Evolutionary conservation across 2,329 filamentous ascomycete species (phyloP).

Genomic region (Penicillium sp.): DNA sequence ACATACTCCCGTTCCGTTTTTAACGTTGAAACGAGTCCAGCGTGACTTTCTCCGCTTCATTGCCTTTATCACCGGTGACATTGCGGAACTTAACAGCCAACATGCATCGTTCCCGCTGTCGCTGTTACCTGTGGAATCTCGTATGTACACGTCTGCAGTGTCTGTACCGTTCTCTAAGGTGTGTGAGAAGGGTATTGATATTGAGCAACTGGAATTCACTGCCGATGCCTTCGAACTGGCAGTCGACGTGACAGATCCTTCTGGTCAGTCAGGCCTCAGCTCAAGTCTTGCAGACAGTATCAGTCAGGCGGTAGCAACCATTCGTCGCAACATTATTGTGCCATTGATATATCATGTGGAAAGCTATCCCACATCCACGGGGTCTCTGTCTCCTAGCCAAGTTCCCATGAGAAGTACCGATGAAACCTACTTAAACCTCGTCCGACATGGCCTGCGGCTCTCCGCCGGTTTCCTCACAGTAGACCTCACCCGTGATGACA

Average conservation of each 20-base stretch:
- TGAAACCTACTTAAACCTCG: conserved; percentile 47
- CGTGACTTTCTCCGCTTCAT: conserved; percentile 62
- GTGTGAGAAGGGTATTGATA: conserved; percentile 46
- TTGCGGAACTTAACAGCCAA: conserved; percentile 25
- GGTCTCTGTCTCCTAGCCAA: conserved; percentile 20
- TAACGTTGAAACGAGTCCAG: conserved; percentile 60
- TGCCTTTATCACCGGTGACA: conserved; percentile 47
- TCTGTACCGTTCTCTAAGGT: conserved; percentile 54
- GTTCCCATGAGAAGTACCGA: conserved; percentile 21
- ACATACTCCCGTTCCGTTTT: conserved; percentile 47
- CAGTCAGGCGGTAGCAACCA: conserved; percentile 51
- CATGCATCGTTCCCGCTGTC: conserved; percentile 53
- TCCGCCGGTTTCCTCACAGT: conserved; percentile 56
- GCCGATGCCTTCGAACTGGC: conserved; percentile 59
- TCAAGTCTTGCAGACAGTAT: conserved; percentile 43
- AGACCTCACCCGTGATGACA: conserved; percentile 51
- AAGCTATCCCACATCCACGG: conserved; percentile 15
- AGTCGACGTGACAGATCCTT: conserved; percentile 35
- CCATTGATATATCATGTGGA: conserved; percentile 50
- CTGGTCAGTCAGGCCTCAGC: conserved; percentile 26
- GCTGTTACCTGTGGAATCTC: conserved; percentile 51
- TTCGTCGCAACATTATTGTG: conserved; percentile 55
- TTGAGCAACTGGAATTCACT: conserved; percentile 58
- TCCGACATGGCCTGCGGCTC: conserved; percentile 53
- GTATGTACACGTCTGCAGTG: conserved; percentile 59